Base-by-base conservation (phyloP, 805 yeast species). In the Monosporozyma solicola region DNA sequence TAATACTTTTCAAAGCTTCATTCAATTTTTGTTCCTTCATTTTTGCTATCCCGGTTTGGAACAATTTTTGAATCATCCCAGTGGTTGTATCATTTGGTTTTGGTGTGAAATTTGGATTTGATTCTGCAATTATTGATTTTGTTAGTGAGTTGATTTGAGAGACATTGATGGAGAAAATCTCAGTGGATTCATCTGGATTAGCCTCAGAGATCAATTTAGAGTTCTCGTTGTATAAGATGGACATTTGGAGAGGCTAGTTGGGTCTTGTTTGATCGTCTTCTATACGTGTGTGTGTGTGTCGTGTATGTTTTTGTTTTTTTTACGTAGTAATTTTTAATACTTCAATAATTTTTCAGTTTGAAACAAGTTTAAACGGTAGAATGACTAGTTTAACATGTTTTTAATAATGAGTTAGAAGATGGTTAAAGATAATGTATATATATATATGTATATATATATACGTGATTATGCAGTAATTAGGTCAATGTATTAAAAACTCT, bases 1-100 rank as follows among this genome's bases (percentile, higher is more conserved):
- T 65, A 59, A 84, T 79, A 59, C 82, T 84, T 61, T 82, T 83
- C 41, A 78, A 76, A 1, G 89, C 83, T 11, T 83, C 90, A 3
- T 70, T 70, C 55, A 75, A 75, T 61, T 82, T 80, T 27, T 73
- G 72, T 59, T 80, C 79, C 70, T 85, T 77, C 5, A 82, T 70
- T 45, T 71, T 75, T 3, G 59, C 57, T 32, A 82, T 76, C 2
- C 88, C 90, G 16, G 82, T 73, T 51, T 80, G 85, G 59, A 84
- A 83, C 61, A 85, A 70, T 60, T 82, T 83, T 59, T 78, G 82
- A 54, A 84, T 75, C 80, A 83, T 51, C 11, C 59, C 74, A 53
- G 78, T 74, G n/a, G 80, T 54, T 59, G 66, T 78, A 55, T 61
- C 79, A 75, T 68, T 78, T 70, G 73, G 83, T 72, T 78, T 80